phyloP scores from a whole-genome alignment of 495 filamentous ascomycete species.

The Pseudotulostoma volvatum region DNA sequence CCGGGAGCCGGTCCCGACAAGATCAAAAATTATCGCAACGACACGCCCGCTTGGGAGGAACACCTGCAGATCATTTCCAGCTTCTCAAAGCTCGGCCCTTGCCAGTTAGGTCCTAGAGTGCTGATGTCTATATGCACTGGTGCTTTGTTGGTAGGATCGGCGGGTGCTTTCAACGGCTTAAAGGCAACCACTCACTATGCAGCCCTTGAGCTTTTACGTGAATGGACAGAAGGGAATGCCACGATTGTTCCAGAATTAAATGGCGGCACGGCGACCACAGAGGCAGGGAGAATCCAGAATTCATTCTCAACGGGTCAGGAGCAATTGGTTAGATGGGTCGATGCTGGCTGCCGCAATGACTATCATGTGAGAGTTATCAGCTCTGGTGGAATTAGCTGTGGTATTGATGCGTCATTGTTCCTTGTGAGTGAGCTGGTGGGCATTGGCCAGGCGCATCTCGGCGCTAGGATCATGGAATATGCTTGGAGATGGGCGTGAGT shows the following conservation, averaged over 20 bases:
- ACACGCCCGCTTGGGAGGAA: background rate
- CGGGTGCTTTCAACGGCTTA: slow-evolving; percentile 54
- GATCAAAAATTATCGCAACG: background rate
- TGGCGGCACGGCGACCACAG: slow-evolving; percentile 42
- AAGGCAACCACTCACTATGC: slow-evolving; percentile 57
- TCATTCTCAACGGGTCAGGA: slow-evolving; percentile 3
- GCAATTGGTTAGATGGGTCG: slow-evolving; percentile 50
- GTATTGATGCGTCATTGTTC: slow-evolving; percentile 64
- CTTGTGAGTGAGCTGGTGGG: slow-evolving; percentile 57
- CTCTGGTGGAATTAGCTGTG: slow-evolving; percentile 56
- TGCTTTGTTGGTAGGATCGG: slow-evolving; percentile 50
- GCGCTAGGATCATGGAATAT: slow-evolving; percentile 51
- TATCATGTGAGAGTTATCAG: slow-evolving; percentile 62
- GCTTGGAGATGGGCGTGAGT: slow-evolving; percentile 53
- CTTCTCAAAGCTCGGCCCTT: background rate
- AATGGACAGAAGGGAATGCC: slow-evolving; percentile 26
- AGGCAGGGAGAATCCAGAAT: slow-evolving; percentile 62
- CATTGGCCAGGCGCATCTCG: slow-evolving; percentile 49
- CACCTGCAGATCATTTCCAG: background rate
- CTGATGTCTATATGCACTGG: slow-evolving; percentile 65
- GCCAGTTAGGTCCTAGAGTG: slow-evolving; percentile 21
- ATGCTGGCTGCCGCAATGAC: slow-evolving; percentile 48
- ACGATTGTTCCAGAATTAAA: slow-evolving; percentile 5
- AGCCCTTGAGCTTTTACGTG: slow-evolving; percentile 51
- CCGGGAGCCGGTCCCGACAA: slow-evolving; percentile 34